Conservation (phyloP, 2,329 filamentous ascomycete species). For the Mycosphaerella sp. region DNA sequence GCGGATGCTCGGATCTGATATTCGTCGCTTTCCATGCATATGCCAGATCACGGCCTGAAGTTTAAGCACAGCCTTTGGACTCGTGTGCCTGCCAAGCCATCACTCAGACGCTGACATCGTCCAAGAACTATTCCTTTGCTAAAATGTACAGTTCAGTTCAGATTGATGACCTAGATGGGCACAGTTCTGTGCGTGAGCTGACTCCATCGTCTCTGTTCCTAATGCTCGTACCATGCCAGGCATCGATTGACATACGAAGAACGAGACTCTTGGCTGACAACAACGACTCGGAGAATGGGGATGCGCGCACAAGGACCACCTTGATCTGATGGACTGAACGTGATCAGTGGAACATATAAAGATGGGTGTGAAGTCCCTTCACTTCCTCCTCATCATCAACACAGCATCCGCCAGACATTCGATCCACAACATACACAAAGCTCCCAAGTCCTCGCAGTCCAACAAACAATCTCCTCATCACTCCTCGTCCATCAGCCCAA, state of each 20-base stretch:
- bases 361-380: not conserved
- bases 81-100: no score
- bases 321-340: not conserved
- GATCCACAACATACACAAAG: not conserved
- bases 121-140: no score
- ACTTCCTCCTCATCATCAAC: not conserved
- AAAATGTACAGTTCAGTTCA: no score
- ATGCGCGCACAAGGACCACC: not conserved
- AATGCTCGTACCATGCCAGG: not conserved
- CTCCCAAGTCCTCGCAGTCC: not conserved
- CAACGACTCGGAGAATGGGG: not conserved
- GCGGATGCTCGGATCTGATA: no score
- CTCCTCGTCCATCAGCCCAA: not conserved
- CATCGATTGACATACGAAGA: not conserved
- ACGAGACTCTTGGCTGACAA: not conserved
- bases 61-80: no score
- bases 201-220: not conserved
- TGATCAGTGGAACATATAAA: not conserved
- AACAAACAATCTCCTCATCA: not conserved
- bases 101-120: no score
- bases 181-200: not conserved
- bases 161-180: not conserved
- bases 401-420: not conserved
- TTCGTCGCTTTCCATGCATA: no score
- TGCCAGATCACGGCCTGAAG: no score